Base-by-base conservation (phyloP, 192 early-diverging fungal genomes). In the Gonapodya sp. region DNA sequence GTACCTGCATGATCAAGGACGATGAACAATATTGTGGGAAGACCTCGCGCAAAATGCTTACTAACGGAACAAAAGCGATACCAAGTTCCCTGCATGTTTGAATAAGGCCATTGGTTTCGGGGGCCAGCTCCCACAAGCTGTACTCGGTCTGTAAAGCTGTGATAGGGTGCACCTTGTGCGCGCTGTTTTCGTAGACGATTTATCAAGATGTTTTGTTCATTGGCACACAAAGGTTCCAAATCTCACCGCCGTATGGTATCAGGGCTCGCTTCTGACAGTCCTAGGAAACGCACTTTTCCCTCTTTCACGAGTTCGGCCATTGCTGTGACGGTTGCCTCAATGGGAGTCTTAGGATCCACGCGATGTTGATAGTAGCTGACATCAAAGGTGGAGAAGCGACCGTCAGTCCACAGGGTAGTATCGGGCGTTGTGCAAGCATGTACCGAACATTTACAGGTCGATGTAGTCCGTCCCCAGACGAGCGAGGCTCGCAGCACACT, bases 1-100 rank as follows among this genome's bases (percentile, higher is more conserved):
- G 34, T 14, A 34, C 31, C 32, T 34, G 77, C 2, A 14, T 18
- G 1, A 82, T n/a, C n/a, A 64, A 64, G 46, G 8, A 24, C 24
- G 8, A 24, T 64, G 8, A 16, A 16, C 46, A 64, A 64, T 64
- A 64, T 16, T 64, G 24, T 8, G 8, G 46, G 8, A 64, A 64
- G 8, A 8, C 24, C 46, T 8, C 46, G 8, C 46, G 24, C 46
- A 24, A 8, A 64, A 64, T 64, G 8, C 34, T 33, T 0, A 33
- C 87, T 80, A 14, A 86, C 0, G 86, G 81, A 37, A 87, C 81
- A 31, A 87, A 82, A 35, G 84, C 92, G 64, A 95, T 86, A 36
- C 92, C 92, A 0, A 94, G 87, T 81, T 93, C 92, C 75, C 92
- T 88, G 82, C 93, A 94, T 18, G 91, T 84, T 35, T 90, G 87